These are phyloP conservation scores for Leucocoprinus birnbaumii DNA, from an alignment of 768 basidiomycete species.

Conservation along the genomic window DNA sequence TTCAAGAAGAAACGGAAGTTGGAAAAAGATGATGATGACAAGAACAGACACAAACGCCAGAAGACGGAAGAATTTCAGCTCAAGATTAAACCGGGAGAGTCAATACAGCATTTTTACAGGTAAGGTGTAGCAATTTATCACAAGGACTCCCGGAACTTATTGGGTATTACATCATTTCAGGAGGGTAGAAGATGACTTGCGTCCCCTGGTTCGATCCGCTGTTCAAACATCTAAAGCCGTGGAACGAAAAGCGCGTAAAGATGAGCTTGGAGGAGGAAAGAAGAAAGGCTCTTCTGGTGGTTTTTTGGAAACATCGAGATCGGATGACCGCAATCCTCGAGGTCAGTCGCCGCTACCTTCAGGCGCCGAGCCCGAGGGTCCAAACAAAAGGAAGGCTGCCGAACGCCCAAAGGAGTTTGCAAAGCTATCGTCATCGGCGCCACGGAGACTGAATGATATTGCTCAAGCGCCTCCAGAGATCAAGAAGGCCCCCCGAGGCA, in stretches of 20 bases:
- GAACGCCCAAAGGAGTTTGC: constrained; percentile 46
- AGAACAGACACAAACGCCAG: constrained; percentile 26
- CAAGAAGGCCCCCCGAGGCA: constrained; percentile 50
- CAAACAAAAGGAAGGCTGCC: constrained; percentile 22
- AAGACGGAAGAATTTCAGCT: constrained; percentile 29
- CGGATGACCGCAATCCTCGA: constrained; percentile 14
- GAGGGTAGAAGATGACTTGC: constrained; percentile 72
- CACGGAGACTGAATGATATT: constrained; percentile 69
- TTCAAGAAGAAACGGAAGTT: constrained; percentile 49
- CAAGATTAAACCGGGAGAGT: constrained; percentile 63
- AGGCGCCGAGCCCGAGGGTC: constrained; percentile 6
- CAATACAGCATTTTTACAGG: constrained; percentile 76
- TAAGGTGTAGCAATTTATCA: constrained; percentile 20
- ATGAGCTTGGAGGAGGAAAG: constrained; percentile 28
- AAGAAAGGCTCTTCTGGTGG: constrained; percentile 8
- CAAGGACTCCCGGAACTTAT: neutral
- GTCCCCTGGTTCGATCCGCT: constrained; percentile 59
- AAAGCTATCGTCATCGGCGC: constrained; percentile 46
- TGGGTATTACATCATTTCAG: constrained; percentile 28
- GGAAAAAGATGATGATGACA: constrained; percentile 22
- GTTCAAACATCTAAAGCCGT: constrained; percentile 54
- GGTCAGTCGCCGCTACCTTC: constrained; percentile 16
- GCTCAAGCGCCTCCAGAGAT: constrained; percentile 66
- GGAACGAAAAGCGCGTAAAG: constrained; percentile 41
- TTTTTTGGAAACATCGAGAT: constrained; percentile 12